A percentile compares a stretch with the other conserved stretches of the same genome.
These are phyloP conservation scores for Amphicarpaea edgeworthii DNA, from an alignment of 306 rosid genomes.

Conservation along the genomic window DNA sequence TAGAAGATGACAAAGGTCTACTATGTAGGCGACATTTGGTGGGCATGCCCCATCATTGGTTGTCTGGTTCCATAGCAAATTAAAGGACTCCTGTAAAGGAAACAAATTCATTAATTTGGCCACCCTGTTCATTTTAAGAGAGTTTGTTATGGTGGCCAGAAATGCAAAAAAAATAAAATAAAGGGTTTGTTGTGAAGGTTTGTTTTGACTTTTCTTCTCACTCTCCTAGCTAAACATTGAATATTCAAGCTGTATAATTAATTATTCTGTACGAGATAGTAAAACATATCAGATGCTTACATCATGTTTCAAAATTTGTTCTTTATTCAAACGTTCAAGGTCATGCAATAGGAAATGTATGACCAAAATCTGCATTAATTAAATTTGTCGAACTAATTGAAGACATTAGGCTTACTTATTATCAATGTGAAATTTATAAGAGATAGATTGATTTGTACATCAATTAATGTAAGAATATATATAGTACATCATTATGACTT, in stretches of 20 bases:
- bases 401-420: neutral
- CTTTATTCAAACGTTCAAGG: neutral
- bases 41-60: slow-evolving; percentile 36
- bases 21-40: slow-evolving; percentile 22
- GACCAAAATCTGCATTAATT: neutral
- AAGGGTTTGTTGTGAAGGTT: neutral
- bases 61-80: slow-evolving; percentile 35
- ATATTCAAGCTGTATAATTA: neutral
- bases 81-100: slow-evolving; percentile 15
- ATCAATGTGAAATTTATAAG: neutral
- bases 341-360: neutral
- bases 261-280: too few relatives aligned
- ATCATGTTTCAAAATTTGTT: neutral
- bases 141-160: neutral
- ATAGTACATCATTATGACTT: neutral
- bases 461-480: neutral
- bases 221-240: slow-evolving; percentile 3
- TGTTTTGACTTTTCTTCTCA: neutral
- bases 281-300: slow-evolving; percentile 10
- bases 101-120: neutral
- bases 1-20: slow-evolving; percentile 34
- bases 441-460: neutral
- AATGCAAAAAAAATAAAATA: too few relatives aligned
- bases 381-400: slow-evolving; percentile 13
- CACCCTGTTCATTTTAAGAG: neutral